Evolutionary conservation across 140 eudicot genomes (phyloP), one percentile per base, ranked within the genome.

Genomic region (Flaveria floridana): DNA sequence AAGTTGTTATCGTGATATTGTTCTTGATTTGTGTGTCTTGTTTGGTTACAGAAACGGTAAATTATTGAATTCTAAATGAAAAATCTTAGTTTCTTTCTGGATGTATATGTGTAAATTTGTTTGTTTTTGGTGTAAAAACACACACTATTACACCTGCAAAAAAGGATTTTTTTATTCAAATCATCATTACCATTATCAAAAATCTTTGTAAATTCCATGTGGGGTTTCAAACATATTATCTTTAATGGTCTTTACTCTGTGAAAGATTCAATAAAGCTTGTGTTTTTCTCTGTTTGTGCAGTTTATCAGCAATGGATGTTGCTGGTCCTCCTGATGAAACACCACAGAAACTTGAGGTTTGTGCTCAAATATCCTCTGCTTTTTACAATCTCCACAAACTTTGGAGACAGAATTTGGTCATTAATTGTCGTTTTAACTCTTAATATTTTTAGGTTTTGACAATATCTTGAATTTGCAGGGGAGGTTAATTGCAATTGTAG

Each of bases 381-480:
- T 56, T 19, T 56, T 56, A 56, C 18, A 4, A 56, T 56, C 63
- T 56, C 26, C 63, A 56, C 63, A 56, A 56, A 56, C 63, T 18
- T 56, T 56, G 28, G 63, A 56, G 63, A 7, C 26, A 56, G 63
- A 19, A 52, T 52, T 16, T n/a, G 59, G 41, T 10, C 2, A 4
- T 3, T 21, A 15, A 23, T 20, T 39, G 46, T 3, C 7, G 13
- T 46, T 39, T 57, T 3, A 73, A 2, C 16, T 58, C 21, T 58
- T 26, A 59, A 62, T 74, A 39, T 19, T 52, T 52, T 21, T 9
- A 46, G 57, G 41, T 65, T 30, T n/a, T 50, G 66, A 65, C 21
- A 19, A 65, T 30, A 20, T 65, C 11, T 66, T 65, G 58, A 19
- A 76, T 37, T 53, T 76, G 53, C 79, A 89, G 96, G 96, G 96